phyloP scores from a whole-genome alignment of 306 rosid species.

The Sicyos baderoa region DNA sequence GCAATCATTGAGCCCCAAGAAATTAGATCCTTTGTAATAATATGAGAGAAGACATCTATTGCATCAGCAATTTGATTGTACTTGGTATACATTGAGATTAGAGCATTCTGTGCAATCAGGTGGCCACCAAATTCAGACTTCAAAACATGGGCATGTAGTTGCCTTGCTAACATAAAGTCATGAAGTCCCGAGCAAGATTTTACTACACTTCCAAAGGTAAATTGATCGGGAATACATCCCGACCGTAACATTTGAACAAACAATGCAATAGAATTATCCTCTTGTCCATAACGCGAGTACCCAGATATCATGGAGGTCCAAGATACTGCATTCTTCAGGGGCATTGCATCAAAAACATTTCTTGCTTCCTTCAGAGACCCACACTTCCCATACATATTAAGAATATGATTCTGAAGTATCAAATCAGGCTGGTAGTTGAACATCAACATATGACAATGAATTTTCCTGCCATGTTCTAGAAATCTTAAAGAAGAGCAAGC shows the following conservation, averaged over 20 bases:
- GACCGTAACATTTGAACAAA: constrained; percentile 48
- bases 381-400: constrained; percentile 70
- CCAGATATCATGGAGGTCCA: constrained; percentile 78
- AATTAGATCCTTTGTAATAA: constrained; percentile 50
- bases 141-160: constrained; percentile 54
- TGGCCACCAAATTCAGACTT: constrained; percentile 43
- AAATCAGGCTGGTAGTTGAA: constrained; percentile 36
- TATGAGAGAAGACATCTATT: constrained; percentile 38
- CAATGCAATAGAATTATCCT: constrained; percentile 42
- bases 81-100: constrained; percentile 63
- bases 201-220: constrained; percentile 60
- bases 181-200: constrained; percentile 48
- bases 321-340: constrained; percentile 48
- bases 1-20: constrained; percentile 73
- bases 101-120: constrained; percentile 60
- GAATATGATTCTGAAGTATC: constrained; percentile 54
- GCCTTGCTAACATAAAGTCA: constrained; percentile 45
- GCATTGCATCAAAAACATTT: constrained; percentile 57
- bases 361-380: constrained; percentile 60
- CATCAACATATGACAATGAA: constrained; percentile 40
- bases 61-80: constrained; percentile 47
- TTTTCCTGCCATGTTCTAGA: constrained; percentile 44
- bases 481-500: constrained; percentile 57
- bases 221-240: constrained; percentile 50
- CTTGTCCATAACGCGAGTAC: constrained; percentile 45